These are phyloP conservation scores for Sclerotinia minor DNA, from an alignment of 2,329 filamentous ascomycete species.

Conservation along the genomic window DNA sequence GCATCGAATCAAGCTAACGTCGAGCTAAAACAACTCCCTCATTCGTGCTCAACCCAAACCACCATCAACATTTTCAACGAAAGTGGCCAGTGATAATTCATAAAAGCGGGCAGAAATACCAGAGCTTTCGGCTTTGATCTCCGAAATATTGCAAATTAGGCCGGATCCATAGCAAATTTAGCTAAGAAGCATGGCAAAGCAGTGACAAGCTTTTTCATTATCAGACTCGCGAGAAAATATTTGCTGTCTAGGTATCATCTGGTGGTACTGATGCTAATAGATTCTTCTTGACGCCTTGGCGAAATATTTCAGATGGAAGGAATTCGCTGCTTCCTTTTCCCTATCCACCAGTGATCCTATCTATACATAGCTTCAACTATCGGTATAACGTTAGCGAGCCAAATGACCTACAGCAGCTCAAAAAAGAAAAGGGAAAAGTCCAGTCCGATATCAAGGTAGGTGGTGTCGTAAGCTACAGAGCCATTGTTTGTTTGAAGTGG, in stretches of 20 bases:
- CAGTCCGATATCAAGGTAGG: not conserved
- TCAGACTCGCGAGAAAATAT: not conserved
- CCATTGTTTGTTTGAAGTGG: slow-evolving; percentile 1
- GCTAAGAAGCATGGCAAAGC: slow-evolving; percentile 37
- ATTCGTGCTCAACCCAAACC: slow-evolving; percentile 8
- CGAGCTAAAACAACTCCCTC: slow-evolving; percentile 5
- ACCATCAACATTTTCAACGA: not conserved
- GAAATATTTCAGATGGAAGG: not conserved
- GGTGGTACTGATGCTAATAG: slow-evolving; percentile 41
- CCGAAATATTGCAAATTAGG: slow-evolving; percentile 82
- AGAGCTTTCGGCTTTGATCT: slow-evolving; percentile 89
- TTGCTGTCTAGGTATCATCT: not conserved
- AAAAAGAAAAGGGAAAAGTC: too few relatives aligned
- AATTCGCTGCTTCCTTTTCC: not conserved
- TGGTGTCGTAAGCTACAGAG: not conserved
- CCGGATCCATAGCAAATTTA: slow-evolving; percentile 47
- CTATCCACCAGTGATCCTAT: too few relatives aligned
- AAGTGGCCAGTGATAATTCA: not conserved
- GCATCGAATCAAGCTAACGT: not conserved
- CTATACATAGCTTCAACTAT: too few relatives aligned
- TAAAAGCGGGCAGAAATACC: slow-evolving; percentile 78
- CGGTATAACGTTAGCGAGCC: not conserved
- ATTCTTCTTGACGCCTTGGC: slow-evolving; percentile 1
- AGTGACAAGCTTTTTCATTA: slow-evolving; percentile 48
- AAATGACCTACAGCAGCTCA: not conserved